Evolutionary conservation across 768 basidiomycete species (phyloP).

Genomic region (Chalciporus sphaerocephalus): DNA sequence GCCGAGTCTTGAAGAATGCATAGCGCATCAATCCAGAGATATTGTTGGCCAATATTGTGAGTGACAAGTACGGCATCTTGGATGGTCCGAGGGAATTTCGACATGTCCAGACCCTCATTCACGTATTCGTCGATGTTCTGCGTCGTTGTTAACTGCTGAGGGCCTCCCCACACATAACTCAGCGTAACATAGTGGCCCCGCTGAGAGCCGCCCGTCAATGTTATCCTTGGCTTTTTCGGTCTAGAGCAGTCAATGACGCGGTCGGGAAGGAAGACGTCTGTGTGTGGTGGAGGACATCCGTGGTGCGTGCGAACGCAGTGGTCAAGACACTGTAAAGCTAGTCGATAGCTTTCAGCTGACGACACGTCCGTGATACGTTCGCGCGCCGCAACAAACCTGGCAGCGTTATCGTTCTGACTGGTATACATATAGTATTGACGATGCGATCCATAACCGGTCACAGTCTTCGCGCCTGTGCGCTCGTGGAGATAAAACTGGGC

Average conservation of each 20-base stretch:
- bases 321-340: too few species aligned
- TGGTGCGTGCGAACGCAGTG: too few species aligned
- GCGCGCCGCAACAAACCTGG: too few species aligned
- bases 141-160: slow-evolving; percentile 2
- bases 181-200: slow-evolving; percentile 2
- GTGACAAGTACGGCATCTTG: slow-evolving; percentile 5
- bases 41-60: slow-evolving; percentile 4
- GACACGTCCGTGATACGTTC: too few species aligned
- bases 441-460: too few species aligned
- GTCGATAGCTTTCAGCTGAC: too few species aligned
- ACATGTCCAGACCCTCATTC: not conserved
- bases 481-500: too few species aligned
- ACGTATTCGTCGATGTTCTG: not conserved
- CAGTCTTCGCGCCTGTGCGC: too few species aligned
- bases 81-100: slow-evolving; percentile 4
- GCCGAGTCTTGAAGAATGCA: slow-evolving; percentile 19
- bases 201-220: not conserved
- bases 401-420: too few species aligned
- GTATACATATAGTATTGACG: too few species aligned
- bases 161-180: slow-evolving; percentile 9
- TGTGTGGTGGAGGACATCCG: too few species aligned
- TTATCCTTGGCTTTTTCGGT: slow-evolving; percentile 1
- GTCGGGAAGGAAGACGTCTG: too few species aligned
- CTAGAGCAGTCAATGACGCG: slow-evolving; percentile 33
- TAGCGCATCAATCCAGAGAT: slow-evolving; percentile 20